Evolutionary conservation across 1,284 basidiomycete species (phyloP).

Genomic region (Peniophora sp.): DNA sequence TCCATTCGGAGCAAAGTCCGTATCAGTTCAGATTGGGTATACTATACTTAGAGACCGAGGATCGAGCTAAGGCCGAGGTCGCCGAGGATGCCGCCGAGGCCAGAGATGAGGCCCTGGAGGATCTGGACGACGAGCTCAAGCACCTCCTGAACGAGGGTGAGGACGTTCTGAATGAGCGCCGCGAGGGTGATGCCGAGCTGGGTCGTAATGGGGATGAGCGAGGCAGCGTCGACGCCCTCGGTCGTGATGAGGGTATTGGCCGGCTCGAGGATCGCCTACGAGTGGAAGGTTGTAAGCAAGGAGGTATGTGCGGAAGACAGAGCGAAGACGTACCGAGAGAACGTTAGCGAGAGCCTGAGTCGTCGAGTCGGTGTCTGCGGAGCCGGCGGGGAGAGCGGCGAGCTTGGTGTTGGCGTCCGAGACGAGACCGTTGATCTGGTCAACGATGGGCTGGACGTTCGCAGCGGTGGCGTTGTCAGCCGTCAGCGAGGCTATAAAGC

Average conservation of each 20-base stretch:
- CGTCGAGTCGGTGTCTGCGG: neutral
- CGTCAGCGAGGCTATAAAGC: neutral
- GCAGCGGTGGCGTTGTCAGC: neutral
- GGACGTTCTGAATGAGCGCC: neutral
- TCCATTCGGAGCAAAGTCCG: no score
- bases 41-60: constrained; percentile 1
- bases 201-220: neutral
- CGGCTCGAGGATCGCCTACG: neutral
- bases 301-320: neutral
- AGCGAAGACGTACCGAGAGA: neutral
- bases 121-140: neutral
- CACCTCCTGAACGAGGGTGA: neutral
- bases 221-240: neutral
- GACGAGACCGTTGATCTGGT: neutral
- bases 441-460: neutral
- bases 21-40: neutral
- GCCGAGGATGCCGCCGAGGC: neutral
- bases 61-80: neutral
- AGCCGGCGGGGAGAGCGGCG: neutral
- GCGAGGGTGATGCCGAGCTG: constrained; percentile 1
- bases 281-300: neutral
- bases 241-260: neutral
- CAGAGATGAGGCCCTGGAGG: neutral
- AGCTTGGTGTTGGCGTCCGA: neutral
- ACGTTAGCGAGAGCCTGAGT: neutral